Base-by-base conservation (phyloP, 352 stramenopile species). In the Phytophthora melonis region DNA sequence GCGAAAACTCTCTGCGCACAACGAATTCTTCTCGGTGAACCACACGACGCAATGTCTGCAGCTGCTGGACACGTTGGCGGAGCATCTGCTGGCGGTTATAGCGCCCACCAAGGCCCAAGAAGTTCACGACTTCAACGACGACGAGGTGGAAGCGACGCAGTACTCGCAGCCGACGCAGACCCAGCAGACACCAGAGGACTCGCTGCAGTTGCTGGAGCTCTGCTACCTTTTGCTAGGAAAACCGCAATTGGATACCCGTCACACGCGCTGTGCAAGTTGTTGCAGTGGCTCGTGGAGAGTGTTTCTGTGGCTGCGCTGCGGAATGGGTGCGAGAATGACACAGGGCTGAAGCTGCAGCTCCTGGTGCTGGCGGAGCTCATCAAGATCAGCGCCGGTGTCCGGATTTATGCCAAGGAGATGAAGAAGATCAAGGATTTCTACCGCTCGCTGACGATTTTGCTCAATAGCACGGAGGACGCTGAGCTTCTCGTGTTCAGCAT, bases 361-460 rank as follows among this genome's bases (percentile, higher is more conserved):
- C 62, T 94, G 36, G 79, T 89, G 39, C 53, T 94, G 27, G 79
- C 85, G 2, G 85, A 92, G 64, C 80, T 91, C 78, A 75, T 94
- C 65, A 87, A 90, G 45, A 70, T 70, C 16, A 94, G 92, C 54
- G 84, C 89, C 19, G 89, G 89, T 9, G 86, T 94, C 30, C 82
- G 83, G 19, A 88, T 94, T 21, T 96, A 91, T 61, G 74, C 78
- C 59, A 93, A 93, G 43, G 89, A 96, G 66, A 88, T 91, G 71
- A 90, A 86, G 56, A 86, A 84, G 32, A 80, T 92, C 66, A 96
- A 94, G 67, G 87, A 93, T 41, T 86, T 94, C 27, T 94, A 94
- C 59, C 87, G 89, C 18, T 87, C 85, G 47, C 80, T 96, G 60
- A 93, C 85, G n/a, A 86, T 94, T 21, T 36, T 94, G 69, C 84